Base-by-base conservation (phyloP, 371 early-diverging fungal species). In the Mucor racemosus region DNA sequence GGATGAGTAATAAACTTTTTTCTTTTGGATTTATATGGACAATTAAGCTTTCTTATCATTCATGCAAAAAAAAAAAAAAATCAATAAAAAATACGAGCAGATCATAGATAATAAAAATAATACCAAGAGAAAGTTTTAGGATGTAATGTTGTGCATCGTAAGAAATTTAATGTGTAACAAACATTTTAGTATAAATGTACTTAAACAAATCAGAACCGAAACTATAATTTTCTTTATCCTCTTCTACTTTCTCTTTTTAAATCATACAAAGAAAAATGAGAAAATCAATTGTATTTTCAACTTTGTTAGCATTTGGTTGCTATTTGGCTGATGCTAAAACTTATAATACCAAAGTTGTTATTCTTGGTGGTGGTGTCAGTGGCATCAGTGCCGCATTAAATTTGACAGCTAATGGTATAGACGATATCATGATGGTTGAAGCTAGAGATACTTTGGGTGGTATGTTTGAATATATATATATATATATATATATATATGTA, bases 351-450 rank as follows among this genome's bases (percentile, higher is more conserved):
- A 77, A 80, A 48, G 81, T 83, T 11, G 79, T 71, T n/a, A 83
- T 83, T 48, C 58, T 83, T 3, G 84, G 84, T 55, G 84, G 79
- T 66, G 84, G 84, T 59, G 81, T 77, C 9, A 73, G 75, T 65
- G 84, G 76, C 34, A 83, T 83, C n/a, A 77, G 71, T 63, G 84
- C 84, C 13, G 79, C 79, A 4, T 68, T 73, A 17, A 76, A 80
- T 14, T 62, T 83, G 64, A 76, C 81, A 31, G 73, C 65, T 13
- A 58, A 44, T 54, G 76, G 76, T 9, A 68, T 83, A n/a, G 38
- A 62, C 31, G 81, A 83, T 55, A 76, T 83, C 62, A 69, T 83
- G 41, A 79, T 83, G 59, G 61, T 83, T 17, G 84, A 83, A 56
- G 81, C 81, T 1, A 68, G 79, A 55, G 72, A 79, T 34, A 66